Percentiles rank a stretch among this genome's conserved stretches.
phyloP scores from a whole-genome alignment of 2,329 filamentous ascomycete genomes.

The Apiospora sp. region DNA sequence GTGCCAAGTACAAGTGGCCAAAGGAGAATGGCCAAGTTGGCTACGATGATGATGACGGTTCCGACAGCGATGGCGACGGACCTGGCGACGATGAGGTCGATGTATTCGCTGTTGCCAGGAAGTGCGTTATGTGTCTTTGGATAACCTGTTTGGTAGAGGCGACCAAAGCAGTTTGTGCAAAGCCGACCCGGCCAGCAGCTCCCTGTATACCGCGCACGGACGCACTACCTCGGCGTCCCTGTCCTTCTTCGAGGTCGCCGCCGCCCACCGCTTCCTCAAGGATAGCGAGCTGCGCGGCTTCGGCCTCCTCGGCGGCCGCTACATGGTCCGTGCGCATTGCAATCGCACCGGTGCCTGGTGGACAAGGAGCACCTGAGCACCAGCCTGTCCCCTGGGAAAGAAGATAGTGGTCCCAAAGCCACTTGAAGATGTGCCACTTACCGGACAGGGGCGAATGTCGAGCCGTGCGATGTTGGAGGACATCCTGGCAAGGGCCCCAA shows the following conservation, averaged over 20 bases:
- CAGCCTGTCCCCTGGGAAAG: slow-evolving; percentile 24
- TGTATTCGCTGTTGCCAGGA: too few species aligned
- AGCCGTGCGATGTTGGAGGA: slow-evolving; percentile 36
- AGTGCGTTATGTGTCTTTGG: too few species aligned
- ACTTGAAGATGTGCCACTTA: slow-evolving; percentile 26
- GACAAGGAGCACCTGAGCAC: neutral
- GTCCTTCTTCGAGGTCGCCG: slow-evolving; percentile 16
- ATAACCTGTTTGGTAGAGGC: too few species aligned
- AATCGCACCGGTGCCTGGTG: neutral
- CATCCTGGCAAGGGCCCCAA: slow-evolving; percentile 33
- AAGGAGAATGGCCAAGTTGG: neutral
- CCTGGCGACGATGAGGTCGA: too few species aligned
- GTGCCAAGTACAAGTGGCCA: neutral
- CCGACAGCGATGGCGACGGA: neutral
- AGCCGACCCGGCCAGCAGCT: too few species aligned
- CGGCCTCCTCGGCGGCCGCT: neutral
- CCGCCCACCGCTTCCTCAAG: neutral
- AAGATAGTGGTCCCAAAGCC: neutral
- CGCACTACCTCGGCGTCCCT: neutral
- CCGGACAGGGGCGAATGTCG: slow-evolving; percentile 29
- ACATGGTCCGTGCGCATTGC: neutral
- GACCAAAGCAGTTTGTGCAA: too few species aligned
- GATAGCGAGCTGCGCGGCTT: neutral
- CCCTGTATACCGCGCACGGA: neutral
- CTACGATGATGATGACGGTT: neutral